Evolutionary conservation across 768 basidiomycete species (phyloP), one percentile per base, ranked within the genome.

Genomic region (Leccinum boreale): DNA sequence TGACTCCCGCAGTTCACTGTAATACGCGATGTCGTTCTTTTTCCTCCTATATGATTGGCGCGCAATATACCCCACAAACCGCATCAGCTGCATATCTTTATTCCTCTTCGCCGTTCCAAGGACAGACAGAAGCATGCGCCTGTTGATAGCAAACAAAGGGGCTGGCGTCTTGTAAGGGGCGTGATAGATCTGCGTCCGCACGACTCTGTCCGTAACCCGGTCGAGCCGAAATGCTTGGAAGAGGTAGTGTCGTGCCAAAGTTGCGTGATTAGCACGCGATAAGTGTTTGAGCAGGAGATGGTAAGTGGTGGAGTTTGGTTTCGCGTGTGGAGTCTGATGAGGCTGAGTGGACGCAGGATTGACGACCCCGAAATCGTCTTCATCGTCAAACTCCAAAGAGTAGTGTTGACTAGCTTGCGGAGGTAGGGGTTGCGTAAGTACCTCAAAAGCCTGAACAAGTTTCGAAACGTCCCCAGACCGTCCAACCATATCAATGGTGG

Each of bases 361-460:
- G 29, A 70, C 63, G 39, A 72, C 65, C 10, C 69, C 81, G 60
- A 80, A 84, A 63, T 84, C 84, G 36, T 87, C 57, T 51, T 91
- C 84, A 21, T 87, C 86, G 47, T 88, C 86, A 67, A 85, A 87
- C 12, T 83, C 78, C 6, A 79, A 73, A 59, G 81, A 77, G 55
- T 78, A 73, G 62, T 78, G 75, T 42, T 62, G 57, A 66, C 78
- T 74, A 50, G 71, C 76, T 45, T 79, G 77, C 58, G 74, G 71
- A 11, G 87, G 85, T 28, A 91, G 77, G 15, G 89, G 88, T 50
- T 84, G 79, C 0, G 90, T 90, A 57, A 92, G 82, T 28, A 89
- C 84, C 63, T 92, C 91, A 65, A 92, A 93, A 1, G 86, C 79
- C 65, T 85, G 83, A 5, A 92, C 80, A 67, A 93, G 79, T 62